Evolutionary conservation across 2,329 filamentous ascomycete species (phyloP).

Genomic region (Plectosphaerella cucumerina): DNA sequence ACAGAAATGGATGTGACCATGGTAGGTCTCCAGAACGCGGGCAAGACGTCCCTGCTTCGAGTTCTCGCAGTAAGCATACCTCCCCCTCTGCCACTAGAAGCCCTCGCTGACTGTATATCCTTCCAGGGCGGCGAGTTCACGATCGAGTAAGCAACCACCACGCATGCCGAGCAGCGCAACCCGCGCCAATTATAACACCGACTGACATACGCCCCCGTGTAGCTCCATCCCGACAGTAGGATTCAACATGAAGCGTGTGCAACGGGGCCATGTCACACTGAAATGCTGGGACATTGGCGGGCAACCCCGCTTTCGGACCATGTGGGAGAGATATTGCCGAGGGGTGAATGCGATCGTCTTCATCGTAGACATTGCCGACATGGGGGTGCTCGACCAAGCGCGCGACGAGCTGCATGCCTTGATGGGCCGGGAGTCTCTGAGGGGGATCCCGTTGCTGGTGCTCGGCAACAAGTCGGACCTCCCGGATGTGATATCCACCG

Average conservation of each 20-base stretch:
- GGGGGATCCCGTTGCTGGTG: constrained; percentile 88
- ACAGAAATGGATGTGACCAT: constrained; percentile 99
- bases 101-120: constrained; percentile 13
- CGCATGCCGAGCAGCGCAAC: constrained; percentile 2
- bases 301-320: constrained; percentile 92
- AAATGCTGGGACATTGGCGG: constrained; percentile 99
- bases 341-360: constrained; percentile 98
- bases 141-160: constrained; percentile 75
- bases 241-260: constrained; percentile 98
- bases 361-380: constrained; percentile 94
- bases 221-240: constrained; percentile 98
- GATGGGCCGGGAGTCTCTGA: constrained; percentile 77
- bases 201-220: constrained; percentile 26
- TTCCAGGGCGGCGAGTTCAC: constrained; percentile 95
- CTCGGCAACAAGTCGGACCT: constrained; percentile 97
- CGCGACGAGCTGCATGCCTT: constrained; percentile 90
- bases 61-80: constrained; percentile 79
- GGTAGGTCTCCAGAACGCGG: constrained; percentile 96
- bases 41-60: constrained; percentile 90
- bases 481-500: constrained; percentile 83
- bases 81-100: constrained; percentile 14
- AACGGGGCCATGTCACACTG: constrained; percentile 95
- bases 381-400: constrained; percentile 73
- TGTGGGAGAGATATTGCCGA: constrained; percentile 99
- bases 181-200: constrained; percentile 4